Conservation (phyloP, 768 basidiomycete genomes). For the Termitomyces sp. region DNA sequence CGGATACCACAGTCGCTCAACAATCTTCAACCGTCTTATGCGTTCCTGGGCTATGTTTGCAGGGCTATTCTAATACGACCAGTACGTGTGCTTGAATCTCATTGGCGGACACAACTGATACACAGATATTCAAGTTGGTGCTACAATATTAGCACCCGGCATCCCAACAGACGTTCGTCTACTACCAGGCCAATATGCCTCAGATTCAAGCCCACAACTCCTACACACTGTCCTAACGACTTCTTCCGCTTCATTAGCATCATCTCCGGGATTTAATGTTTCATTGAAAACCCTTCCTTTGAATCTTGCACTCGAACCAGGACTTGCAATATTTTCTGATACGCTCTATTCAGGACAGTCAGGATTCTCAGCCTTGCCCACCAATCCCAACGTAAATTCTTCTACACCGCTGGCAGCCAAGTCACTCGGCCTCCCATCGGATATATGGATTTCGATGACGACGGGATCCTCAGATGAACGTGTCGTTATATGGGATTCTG, state of each 20-base stretch:
- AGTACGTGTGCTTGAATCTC: slow-evolving; percentile 23
- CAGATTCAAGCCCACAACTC: slow-evolving; percentile 55
- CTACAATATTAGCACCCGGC: slow-evolving; percentile 47
- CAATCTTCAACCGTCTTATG: slow-evolving; percentile 45
- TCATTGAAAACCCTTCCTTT: slow-evolving; percentile 47
- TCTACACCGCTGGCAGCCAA: slow-evolving; percentile 39
- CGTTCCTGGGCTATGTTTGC: slow-evolving; percentile 69
- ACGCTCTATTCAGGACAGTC: slow-evolving; percentile 52
- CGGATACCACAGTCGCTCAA: slow-evolving; percentile 12
- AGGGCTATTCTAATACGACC: slow-evolving; percentile 60
- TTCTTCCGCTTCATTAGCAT: slow-evolving; percentile 43
- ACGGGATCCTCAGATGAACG: slow-evolving; percentile 40
- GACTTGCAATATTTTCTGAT: slow-evolving; percentile 48
- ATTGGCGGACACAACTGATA: background rate
- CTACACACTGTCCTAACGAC: slow-evolving; percentile 55
- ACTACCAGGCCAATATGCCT: slow-evolving; percentile 60
- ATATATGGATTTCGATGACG: slow-evolving; percentile 52
- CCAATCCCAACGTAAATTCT: slow-evolving; percentile 31
- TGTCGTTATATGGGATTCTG: slow-evolving; percentile 72
- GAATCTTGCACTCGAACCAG: slow-evolving; percentile 51
- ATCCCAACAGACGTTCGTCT: slow-evolving; percentile 44
- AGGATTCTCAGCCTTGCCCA: slow-evolving; percentile 44
- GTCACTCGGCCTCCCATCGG: slow-evolving; percentile 52
- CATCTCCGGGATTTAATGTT: slow-evolving; percentile 54
- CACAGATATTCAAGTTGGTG: slow-evolving; percentile 47